Base-by-base conservation (phyloP, 306 rosid genomes). In the Pterocarpus santalinus region DNA sequence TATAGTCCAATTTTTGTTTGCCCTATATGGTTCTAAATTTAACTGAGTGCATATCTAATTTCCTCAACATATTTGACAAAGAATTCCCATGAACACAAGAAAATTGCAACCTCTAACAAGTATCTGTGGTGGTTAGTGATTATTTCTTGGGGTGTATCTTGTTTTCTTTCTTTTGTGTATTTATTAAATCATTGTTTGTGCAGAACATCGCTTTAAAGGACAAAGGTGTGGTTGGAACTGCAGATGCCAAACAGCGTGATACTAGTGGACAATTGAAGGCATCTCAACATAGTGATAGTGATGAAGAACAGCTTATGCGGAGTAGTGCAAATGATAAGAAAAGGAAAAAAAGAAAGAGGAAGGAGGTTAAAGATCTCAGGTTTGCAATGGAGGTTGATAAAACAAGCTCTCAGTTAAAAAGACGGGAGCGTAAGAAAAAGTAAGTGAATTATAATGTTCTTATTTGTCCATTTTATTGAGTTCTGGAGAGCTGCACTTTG, bases 321-420 rank as follows among this genome's bases (percentile, higher is more conserved):
- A 83, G 70, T 63, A 75, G 46, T 77, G 39, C 70, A 8, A 72
- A 46, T 46, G 93, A 93, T 62, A 93, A 89, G 94, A 91, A 72
- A 76, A 93, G 87, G 90, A 90, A 83, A 77, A 95, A 93, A 63
- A 86, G 93, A 46, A 95, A 95, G 92, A 89, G 97, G 69, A 91
- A 82, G 67, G 86, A 86, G 80, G 94, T 90, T 65, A 82, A 82
- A 46, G 98, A 95, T 82, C 97, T 89, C 65, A 91, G 98, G 78
- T 94, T 95, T 89, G 92, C 77, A 64, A 69, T 63, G 32, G 84
- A 78, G 8, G 28, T 65, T 77, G 90, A 90, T 81, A 80, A 86
- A 72, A 79, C 91, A 0, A 87, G 16, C 16, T 46, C 85, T 15
- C 82, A 90, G 80, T 64, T 83, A 63, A 95, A 90, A 79, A 88